These are phyloP conservation scores for Phtheirospermum japonicum DNA, from an alignment of 257 asterid species.

Conservation along the genomic window DNA sequence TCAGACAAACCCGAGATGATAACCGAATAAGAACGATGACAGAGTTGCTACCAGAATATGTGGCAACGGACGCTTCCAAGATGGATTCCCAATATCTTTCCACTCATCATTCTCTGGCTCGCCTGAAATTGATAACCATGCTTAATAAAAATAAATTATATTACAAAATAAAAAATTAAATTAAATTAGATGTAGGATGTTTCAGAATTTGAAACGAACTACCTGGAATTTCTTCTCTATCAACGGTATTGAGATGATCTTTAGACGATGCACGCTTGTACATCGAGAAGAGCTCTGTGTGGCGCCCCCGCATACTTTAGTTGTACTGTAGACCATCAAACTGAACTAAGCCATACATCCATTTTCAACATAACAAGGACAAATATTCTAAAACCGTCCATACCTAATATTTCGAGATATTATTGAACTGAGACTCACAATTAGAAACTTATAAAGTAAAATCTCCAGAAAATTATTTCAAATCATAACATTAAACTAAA, in stretches of 20 bases:
- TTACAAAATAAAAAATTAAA: no score
- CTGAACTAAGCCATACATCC: not conserved
- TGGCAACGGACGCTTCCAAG: conserved; percentile 88
- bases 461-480: not conserved
- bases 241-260: conserved; percentile 47
- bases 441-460: not conserved
- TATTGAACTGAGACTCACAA: not conserved
- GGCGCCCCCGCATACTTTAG: conserved; percentile 49
- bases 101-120: conserved; percentile 31
- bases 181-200: not conserved
- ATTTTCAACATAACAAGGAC: not conserved
- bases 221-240: conserved; percentile 49
- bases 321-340: conserved; percentile 29
- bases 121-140: conserved; percentile 39
- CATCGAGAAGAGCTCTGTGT: conserved; percentile 42
- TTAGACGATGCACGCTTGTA: conserved; percentile 66
- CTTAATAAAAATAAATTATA: no score
- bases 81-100: conserved; percentile 64
- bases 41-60: conserved; percentile 84
- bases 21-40: conserved; percentile 83
- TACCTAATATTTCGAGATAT: not conserved
- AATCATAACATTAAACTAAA: not conserved
- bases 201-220: not conserved
- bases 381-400: not conserved
- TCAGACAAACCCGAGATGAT: conserved; percentile 82